Base-by-base conservation (phyloP, 1,284 basidiomycete species). In the Ceraceosorus guamensis region DNA sequence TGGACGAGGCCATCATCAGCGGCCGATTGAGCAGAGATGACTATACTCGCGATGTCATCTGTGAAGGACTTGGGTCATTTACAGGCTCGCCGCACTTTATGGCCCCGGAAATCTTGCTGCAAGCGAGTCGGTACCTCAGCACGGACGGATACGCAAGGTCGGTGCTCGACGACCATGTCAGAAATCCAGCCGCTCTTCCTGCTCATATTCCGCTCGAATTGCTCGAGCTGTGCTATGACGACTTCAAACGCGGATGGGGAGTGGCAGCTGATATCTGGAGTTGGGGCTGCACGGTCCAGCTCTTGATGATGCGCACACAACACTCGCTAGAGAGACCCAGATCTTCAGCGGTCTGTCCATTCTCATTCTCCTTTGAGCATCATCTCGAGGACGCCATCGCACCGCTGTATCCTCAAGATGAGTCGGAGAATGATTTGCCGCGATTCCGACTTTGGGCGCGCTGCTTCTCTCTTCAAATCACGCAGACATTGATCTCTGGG, bases 231-330 rank as follows among this genome's bases (percentile, higher is more conserved):
- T 62, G 56, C 16, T 49, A 63, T 46, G 59, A 58, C 46, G 68
- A 70, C 50, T 60, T 68, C 30, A 55, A 57, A 35, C 44, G 65
- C 11, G 68, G 68, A 0, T 70, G 68, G 68, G 68, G 68, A 8
- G 63, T 66, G 46, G 63, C 65, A 30, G 61, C 65, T 32, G 68
- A 70, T 45, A 60, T 70, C 32, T 70, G 68, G 68, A 67, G 64
- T 35, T 70, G 68, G 68, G 65, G 60, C n/a, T 68, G 68, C 55
- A 65, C 65, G 5, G 63, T 68, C 11, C 35, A 30, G 24, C 18
- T 35, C 10, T 55, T 70, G 4, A 24, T 68, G 44, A 60, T 70
- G 33, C 59, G 65, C 39, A 66, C 62, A 11, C 50, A 65, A 4
- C 49, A 57, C 1, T 55, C 56, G 18, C 54, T 55, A 3, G 47